Evolutionary conservation across 1,139 yeast species (phyloP).

Genomic region (Saccharomyces hybrid): DNA sequence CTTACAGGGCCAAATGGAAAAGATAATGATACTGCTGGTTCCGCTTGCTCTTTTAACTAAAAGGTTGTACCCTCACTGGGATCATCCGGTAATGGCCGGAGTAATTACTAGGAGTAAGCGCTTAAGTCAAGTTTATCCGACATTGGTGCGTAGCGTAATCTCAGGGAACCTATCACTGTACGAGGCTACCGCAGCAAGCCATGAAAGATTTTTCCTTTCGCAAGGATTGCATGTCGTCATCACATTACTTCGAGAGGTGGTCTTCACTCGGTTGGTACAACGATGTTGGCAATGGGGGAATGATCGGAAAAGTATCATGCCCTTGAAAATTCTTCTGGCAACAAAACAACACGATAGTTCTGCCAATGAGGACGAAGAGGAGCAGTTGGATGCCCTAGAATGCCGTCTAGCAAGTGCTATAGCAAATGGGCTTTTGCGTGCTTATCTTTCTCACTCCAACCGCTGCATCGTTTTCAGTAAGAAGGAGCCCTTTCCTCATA

Average conservation of each 20-base stretch:
- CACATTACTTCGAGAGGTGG: constrained; percentile 45
- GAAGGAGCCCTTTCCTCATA: constrained; percentile 59
- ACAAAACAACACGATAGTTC: not conserved
- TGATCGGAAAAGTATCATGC: constrained; percentile 15
- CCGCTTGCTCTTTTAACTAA: constrained; percentile 47
- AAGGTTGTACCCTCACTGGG: constrained; percentile 37
- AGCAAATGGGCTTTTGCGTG: constrained; percentile 57
- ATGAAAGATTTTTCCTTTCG: constrained; percentile 47
- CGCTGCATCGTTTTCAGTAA: constrained; percentile 72
- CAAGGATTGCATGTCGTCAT: constrained; percentile 59
- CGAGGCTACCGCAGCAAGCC: constrained; percentile 38
- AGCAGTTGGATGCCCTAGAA: constrained; percentile 51
- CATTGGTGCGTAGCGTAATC: not conserved
- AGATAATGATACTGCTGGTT: constrained; percentile 44
- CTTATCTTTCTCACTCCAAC: constrained; percentile 74
- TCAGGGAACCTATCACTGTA: constrained; percentile 50
- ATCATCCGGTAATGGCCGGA: constrained; percentile 1
- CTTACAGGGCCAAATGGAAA: constrained; percentile 23
- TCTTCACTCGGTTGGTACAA: constrained; percentile 48
- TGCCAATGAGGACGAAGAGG: constrained; percentile 5
- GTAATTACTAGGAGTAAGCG: not conserved
- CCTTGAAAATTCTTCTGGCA: constrained; percentile 15
- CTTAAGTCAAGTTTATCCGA: not conserved
- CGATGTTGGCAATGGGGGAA: constrained; percentile 34
- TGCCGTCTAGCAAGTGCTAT: constrained; percentile 66